A percentile compares a stretch with the other conserved stretches of the same genome.
Conservation (phyloP, 345 rosid species). For the Eucalyptus curtisii region DNA sequence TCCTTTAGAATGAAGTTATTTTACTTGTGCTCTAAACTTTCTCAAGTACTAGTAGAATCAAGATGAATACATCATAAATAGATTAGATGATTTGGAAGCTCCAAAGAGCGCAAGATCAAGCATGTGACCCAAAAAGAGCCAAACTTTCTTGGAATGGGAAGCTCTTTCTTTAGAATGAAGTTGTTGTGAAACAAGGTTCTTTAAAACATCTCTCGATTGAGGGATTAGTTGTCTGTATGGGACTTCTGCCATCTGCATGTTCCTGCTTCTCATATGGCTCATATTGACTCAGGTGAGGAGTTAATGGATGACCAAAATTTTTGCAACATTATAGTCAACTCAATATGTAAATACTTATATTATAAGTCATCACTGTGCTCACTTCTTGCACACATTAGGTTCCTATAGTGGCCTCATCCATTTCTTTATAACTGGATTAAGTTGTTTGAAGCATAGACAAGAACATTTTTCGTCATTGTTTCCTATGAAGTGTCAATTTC, state of each 20-base stretch:
- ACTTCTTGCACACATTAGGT: background rate
- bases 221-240: background rate
- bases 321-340: background rate
- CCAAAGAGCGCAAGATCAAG: background rate
- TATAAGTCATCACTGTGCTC: background rate
- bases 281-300: background rate
- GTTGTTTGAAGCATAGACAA: background rate
- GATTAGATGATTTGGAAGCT: background rate
- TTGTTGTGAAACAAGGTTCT: background rate
- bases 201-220: background rate
- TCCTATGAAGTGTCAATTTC: background rate
- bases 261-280: background rate
- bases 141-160: background rate
- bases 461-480: background rate
- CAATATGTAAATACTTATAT: background rate
- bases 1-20: background rate
- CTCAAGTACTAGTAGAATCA: background rate
- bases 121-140: background rate
- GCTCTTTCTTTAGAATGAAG: background rate
- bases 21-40: background rate
- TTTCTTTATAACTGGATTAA: background rate
- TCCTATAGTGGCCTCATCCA: background rate
- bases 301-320: background rate
- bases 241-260: background rate
- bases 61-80: background rate